These are phyloP conservation scores for Lepiota brunneoincarnata DNA, from an alignment of 768 basidiomycete genomes.

Conservation along the genomic window DNA sequence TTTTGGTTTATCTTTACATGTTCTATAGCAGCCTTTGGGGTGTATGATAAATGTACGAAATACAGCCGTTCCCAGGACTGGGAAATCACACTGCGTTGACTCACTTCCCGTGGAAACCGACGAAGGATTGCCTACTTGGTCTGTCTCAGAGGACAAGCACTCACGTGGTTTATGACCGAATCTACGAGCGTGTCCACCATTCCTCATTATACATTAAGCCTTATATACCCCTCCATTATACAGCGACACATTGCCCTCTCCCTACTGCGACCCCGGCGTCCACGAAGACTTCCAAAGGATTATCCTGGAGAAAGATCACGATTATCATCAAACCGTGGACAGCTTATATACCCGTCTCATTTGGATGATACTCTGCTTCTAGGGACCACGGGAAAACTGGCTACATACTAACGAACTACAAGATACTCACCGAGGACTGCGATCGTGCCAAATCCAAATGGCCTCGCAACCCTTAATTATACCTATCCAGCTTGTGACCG, in stretches of 20 bases:
- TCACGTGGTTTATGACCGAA: slow-evolving; percentile 7
- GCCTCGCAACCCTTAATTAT: slow-evolving; percentile 36
- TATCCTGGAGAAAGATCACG: not conserved
- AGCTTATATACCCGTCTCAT: not conserved
- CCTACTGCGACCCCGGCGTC: not conserved
- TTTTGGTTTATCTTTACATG: slow-evolving; percentile 11
- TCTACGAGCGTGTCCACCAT: not conserved
- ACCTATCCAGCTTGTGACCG: slow-evolving; percentile 57
- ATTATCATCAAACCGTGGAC: not conserved
- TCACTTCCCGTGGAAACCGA: slow-evolving; percentile 5
- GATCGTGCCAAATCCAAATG: slow-evolving; percentile 12
- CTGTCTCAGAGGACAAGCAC: slow-evolving; percentile 2
- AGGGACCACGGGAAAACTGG: not conserved
- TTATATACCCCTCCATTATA: not conserved
- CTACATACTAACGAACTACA: not conserved
- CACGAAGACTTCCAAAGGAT: no score
- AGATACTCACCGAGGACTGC: not conserved
- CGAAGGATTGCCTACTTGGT: slow-evolving; percentile 11
- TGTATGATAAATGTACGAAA: slow-evolving; percentile 15
- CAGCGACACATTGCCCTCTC: not conserved
- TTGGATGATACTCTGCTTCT: not conserved
- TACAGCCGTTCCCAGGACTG: slow-evolving; percentile 12
- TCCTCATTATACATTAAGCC: not conserved
- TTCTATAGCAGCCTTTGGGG: slow-evolving; percentile 12
- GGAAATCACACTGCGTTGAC: not conserved